These are phyloP conservation scores for Colletotrichum navitas DNA, from an alignment of 2,329 filamentous ascomycete genomes.

Conservation along the genomic window DNA sequence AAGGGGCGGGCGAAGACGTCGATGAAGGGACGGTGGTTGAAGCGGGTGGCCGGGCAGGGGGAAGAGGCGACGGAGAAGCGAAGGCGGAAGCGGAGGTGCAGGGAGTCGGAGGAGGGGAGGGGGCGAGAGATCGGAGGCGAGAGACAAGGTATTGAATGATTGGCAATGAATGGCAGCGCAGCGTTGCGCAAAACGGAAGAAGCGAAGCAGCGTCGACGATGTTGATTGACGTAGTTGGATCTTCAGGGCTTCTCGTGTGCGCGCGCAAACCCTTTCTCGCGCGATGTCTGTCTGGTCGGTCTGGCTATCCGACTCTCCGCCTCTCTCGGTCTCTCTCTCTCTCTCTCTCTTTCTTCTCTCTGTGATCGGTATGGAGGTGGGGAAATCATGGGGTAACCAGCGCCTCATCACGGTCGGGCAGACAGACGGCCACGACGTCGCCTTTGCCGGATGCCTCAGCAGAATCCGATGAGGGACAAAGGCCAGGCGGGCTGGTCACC, in stretches of 20 bases:
- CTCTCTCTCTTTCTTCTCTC: neutral
- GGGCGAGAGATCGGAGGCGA: neutral
- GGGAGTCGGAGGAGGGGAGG: too few relatives aligned
- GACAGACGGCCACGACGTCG: conserved; percentile 12
- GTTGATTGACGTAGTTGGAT: conserved; percentile 36
- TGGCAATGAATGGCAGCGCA: neutral
- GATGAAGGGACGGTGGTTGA: conserved; percentile 20
- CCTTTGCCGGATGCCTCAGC: conserved; percentile 7
- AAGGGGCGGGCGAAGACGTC: neutral
- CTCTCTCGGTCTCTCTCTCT: neutral
- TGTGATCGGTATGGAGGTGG: conserved; percentile 22
- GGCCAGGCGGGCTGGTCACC: conserved; percentile 20
- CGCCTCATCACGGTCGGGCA: conserved; percentile 5
- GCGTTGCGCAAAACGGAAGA: neutral
- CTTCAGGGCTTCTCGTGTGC: conserved; percentile 28
- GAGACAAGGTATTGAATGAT: conserved; percentile 13
- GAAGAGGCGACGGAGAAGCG: neutral
- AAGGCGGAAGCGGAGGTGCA: neutral
- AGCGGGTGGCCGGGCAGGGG: neutral
- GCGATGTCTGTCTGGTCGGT: neutral
- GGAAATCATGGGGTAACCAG: conserved; percentile 39
- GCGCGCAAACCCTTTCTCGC: neutral
- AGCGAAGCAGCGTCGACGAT: conserved; percentile 4
- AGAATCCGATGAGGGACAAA: conserved; percentile 5
- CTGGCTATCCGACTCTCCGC: neutral